A percentile compares a stretch with the other conserved stretches of the same genome.
Conservation (phyloP, 1,284 basidiomycete genomes). For the Ceratobasidium sp. region DNA sequence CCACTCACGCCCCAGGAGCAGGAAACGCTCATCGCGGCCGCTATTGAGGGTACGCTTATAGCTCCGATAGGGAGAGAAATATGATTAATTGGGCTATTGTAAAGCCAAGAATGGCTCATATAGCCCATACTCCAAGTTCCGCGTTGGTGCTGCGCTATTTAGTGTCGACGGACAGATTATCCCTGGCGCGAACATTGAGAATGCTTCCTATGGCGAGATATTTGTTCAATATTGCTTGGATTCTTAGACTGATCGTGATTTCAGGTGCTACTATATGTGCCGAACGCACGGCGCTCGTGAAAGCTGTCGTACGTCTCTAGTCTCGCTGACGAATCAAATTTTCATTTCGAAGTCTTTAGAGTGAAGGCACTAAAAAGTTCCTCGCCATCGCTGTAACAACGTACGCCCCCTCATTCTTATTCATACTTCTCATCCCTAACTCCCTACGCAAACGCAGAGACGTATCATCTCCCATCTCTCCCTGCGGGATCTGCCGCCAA, state of each 20-base stretch:
- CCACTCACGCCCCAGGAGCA: conserved; percentile 46
- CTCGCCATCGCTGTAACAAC: conserved; percentile 80
- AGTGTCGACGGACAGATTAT: conserved; percentile 77
- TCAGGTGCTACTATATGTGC: conserved; percentile 86
- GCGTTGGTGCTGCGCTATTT: conserved; percentile 88
- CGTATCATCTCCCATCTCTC: conserved; percentile 74
- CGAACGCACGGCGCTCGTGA: conserved; percentile 88
- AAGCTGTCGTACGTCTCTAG: conserved; percentile 76
- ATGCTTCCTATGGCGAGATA: conserved; percentile 85
- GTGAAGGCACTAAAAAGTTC: conserved; percentile 78
- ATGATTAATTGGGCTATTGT: background rate
- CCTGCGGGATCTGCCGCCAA: conserved; percentile 94
- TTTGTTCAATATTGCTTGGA: background rate
- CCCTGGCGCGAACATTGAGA: conserved; percentile 90
- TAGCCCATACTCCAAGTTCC: conserved; percentile 86
- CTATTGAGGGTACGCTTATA: conserved; percentile 48
- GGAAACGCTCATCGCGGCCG: conserved; percentile 48
- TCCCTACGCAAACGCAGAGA: conserved; percentile 62
- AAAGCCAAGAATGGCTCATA: conserved; percentile 73
- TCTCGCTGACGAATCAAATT: conserved; percentile 10
- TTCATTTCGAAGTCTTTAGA: conserved; percentile 62
- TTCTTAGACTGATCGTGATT: background rate
- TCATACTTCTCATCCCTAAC: background rate
- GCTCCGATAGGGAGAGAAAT: background rate
- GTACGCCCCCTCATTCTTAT: conserved; percentile 60